Conservation (phyloP, 805 yeast species). For the Ogataea pignaliae region DNA sequence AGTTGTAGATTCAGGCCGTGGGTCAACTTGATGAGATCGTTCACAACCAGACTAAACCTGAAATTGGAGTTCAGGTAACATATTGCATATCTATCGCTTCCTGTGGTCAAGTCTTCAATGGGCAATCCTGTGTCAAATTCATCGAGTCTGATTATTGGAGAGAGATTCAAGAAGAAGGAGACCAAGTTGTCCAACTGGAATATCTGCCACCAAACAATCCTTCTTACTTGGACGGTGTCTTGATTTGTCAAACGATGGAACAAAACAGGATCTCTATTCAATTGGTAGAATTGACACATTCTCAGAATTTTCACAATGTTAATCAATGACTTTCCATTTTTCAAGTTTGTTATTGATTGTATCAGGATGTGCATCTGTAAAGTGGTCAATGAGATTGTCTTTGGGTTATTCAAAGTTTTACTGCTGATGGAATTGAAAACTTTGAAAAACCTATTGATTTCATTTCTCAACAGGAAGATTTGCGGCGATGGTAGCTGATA, state of each 20-base stretch:
- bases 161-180: constrained; percentile 20
- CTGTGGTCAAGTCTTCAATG: constrained; percentile 13
- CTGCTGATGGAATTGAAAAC: constrained; percentile 13
- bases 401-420: constrained; percentile 19
- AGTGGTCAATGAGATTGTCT: constrained; percentile 18
- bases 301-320: constrained; percentile 19
- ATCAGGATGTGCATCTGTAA: constrained; percentile 20
- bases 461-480: constrained; percentile 8
- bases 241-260: constrained; percentile 46
- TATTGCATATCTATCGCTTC: neutral
- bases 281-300: constrained; percentile 29
- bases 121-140: constrained; percentile 26
- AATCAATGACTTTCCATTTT: constrained; percentile 22
- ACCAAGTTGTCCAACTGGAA: constrained; percentile 45
- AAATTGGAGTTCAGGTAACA: constrained; percentile 20
- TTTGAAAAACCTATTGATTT: constrained; percentile 18
- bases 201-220: constrained; percentile 66
- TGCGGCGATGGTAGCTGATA: constrained; percentile 9
- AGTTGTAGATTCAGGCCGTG: constrained; percentile 45
- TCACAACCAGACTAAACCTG: constrained; percentile 41
- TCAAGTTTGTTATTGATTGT: constrained; percentile 21
- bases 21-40: constrained; percentile 47
- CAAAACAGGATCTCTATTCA: constrained; percentile 58
- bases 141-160: constrained; percentile 19
- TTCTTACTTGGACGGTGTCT: constrained; percentile 45